Evolutionary conservation across 805 yeast species (phyloP), one percentile per base, ranked within the genome.

Genomic region (Maudiozyma barnettii): DNA sequence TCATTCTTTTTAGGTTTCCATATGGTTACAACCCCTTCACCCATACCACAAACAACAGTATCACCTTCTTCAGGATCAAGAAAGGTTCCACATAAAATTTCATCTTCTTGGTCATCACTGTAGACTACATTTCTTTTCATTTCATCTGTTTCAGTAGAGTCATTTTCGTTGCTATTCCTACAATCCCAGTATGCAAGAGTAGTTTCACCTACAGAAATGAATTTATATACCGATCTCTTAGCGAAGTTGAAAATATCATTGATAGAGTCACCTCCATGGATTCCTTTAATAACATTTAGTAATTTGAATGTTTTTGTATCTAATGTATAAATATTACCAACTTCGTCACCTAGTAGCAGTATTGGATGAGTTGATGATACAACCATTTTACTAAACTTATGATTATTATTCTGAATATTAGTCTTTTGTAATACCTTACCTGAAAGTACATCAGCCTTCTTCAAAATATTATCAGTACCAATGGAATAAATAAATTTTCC

Each of bases 31-130:
- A 87, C 77, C 3, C 98, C 98, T 59, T 84, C 93, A 14, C 95
- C 88, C 83, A 88, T 89, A 41, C 96, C 91, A 55, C 90, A 89
- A 4, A 83, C 76, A 3, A 81, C 75, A 0, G 78, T 74, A 18
- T 78, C 81, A 46, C 81, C 85, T 43, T 74, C 75, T 13, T 79
- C 74, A 1, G 76, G 76, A 51, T 82, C 85, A 1, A 81, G 75
- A 67, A 81, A 79, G 36, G 85, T 70, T 56, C 87, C 82, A 47
- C 89, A 74, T 39, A 91, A 66, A n/a, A 91, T 67, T 60, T 91
- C 99, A 59, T 91, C 98, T 54, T 84, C 96, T 67, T 91, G 99
- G 60, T 88, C 90, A 52, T 90, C 98, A 35, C 90, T 81, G 16
- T 30, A 19, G 37, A 75, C 74, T 3, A 76, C 66, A 1, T 82